Percentiles rank a stretch among this genome's conserved stretches.
Evolutionary conservation across 768 basidiomycete genomes (phyloP).

Genomic region (Pulveroboletus frians): DNA sequence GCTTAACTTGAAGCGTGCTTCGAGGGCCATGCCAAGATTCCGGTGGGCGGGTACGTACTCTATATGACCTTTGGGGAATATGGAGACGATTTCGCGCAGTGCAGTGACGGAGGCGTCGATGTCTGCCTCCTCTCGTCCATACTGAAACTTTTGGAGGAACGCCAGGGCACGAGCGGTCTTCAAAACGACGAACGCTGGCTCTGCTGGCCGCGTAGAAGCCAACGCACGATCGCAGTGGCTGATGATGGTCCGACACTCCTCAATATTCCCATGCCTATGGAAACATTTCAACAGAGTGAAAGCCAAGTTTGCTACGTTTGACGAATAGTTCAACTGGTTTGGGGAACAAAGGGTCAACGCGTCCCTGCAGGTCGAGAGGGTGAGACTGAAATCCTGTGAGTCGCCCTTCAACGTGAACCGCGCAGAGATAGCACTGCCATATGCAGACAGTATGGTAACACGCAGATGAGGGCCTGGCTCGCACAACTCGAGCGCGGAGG

Average conservation of each 20-base stretch:
- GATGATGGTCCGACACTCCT: slow-evolving; percentile 18
- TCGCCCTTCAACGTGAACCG: slow-evolving; percentile 16
- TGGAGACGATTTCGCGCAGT: slow-evolving; percentile 11
- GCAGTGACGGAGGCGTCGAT: slow-evolving; percentile 9
- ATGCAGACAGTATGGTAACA: slow-evolving; percentile 7
- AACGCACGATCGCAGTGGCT: slow-evolving; percentile 19
- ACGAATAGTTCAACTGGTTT: neutral
- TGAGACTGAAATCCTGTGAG: slow-evolving; percentile 10
- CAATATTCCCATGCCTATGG: slow-evolving; percentile 3
- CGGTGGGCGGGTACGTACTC: slow-evolving; percentile 6
- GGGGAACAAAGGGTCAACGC: slow-evolving; percentile 10
- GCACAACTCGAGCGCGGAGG: slow-evolving; percentile 13
- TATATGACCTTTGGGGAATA: slow-evolving; percentile 9
- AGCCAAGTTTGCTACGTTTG: slow-evolving; percentile 1
- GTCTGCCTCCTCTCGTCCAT: slow-evolving; percentile 5
- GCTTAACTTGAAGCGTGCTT: slow-evolving; percentile 9
- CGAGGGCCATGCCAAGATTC: slow-evolving; percentile 17
- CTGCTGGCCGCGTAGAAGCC: neutral
- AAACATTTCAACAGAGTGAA: slow-evolving; percentile 8
- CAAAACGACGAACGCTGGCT: neutral
- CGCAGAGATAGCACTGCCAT: slow-evolving; percentile 8
- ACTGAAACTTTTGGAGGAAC: slow-evolving; percentile 8
- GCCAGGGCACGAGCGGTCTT: slow-evolving; percentile 14
- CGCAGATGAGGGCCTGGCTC: slow-evolving; percentile 2
- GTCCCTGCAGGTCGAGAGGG: slow-evolving; percentile 14